Evolutionary conservation across 768 basidiomycete species (phyloP).

Genomic region (Pleurotus platypus): DNA sequence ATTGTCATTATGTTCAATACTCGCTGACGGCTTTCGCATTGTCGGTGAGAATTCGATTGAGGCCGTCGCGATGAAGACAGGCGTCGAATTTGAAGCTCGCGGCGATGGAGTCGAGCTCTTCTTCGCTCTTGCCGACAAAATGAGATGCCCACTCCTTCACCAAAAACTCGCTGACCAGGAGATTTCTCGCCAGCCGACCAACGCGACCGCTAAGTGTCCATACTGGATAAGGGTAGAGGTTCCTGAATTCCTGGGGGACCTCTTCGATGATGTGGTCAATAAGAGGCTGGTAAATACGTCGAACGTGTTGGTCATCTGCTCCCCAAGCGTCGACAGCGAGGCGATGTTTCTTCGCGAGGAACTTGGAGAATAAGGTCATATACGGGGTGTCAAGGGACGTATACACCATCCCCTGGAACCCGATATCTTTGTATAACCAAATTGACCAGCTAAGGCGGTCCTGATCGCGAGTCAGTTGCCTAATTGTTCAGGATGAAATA

Average conservation of each 20-base stretch:
- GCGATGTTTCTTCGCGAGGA: slow-evolving; percentile 75
- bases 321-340: slow-evolving; percentile 81
- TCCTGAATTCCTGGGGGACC: slow-evolving; percentile 45
- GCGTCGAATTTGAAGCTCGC: slow-evolving; percentile 68
- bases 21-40: slow-evolving; percentile 24
- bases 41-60: slow-evolving; percentile 53
- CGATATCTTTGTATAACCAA: slow-evolving; percentile 86
- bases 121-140: slow-evolving; percentile 54
- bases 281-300: slow-evolving; percentile 40
- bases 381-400: slow-evolving; percentile 65
- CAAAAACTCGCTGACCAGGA: slow-evolving; percentile 68
- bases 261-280: slow-evolving; percentile 54
- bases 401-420: slow-evolving; percentile 85
- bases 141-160: slow-evolving; percentile 74
- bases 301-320: slow-evolving; percentile 55
- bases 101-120: slow-evolving; percentile 69
- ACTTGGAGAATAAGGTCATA: slow-evolving; percentile 63
- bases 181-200: slow-evolving; percentile 59
- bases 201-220: slow-evolving; percentile 59
- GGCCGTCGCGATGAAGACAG: slow-evolving; percentile 63
- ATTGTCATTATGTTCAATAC: neutral
- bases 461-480: slow-evolving; percentile 22
- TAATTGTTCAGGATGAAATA: neutral
- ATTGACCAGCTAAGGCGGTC: slow-evolving; percentile 76
- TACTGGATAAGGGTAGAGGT: slow-evolving; percentile 59